These are phyloP conservation scores for Meira miltonrushii DNA, from an alignment of 1,284 basidiomycete genomes.

Conservation along the genomic window DNA sequence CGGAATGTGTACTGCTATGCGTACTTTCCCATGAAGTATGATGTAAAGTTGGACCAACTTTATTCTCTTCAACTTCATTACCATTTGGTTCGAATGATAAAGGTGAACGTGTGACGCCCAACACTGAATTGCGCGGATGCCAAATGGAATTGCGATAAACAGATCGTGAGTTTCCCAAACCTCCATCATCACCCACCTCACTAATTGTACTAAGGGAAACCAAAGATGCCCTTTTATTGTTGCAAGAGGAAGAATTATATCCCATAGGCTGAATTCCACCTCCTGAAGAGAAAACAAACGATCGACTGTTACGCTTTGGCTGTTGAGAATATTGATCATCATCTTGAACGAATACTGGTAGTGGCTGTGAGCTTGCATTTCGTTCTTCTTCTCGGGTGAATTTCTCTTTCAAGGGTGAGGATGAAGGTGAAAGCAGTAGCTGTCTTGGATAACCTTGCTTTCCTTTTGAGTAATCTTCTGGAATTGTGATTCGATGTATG, in stretches of 20 bases:
- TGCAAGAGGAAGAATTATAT: not conserved
- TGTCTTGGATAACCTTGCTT: too few relatives aligned
- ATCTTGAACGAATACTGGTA: not conserved
- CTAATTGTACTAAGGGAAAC: conserved; percentile 4
- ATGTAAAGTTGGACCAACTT: not conserved
- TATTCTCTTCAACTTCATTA: not conserved
- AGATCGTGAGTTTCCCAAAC: too few relatives aligned
- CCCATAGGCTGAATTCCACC: not conserved
- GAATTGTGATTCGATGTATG: too few relatives aligned
- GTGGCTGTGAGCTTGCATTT: not conserved
- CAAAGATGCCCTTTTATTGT: not conserved
- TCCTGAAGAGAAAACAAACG: not conserved
- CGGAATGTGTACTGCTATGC: too few relatives aligned
- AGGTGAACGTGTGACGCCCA: not conserved
- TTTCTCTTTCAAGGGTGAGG: not conserved
- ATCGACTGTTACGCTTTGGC: not conserved
- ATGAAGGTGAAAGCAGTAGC: too few relatives aligned
- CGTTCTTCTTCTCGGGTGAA: not conserved
- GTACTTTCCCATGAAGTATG: too few relatives aligned
- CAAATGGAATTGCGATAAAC: too few relatives aligned
- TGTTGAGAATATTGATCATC: not conserved
- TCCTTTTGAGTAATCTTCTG: too few relatives aligned
- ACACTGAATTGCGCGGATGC: too few relatives aligned
- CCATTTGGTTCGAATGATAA: not conserved
- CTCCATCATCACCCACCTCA: not conserved